These are phyloP conservation scores for Brassica carinata DNA, from an alignment of 345 rosid species.

Conservation along the genomic window DNA sequence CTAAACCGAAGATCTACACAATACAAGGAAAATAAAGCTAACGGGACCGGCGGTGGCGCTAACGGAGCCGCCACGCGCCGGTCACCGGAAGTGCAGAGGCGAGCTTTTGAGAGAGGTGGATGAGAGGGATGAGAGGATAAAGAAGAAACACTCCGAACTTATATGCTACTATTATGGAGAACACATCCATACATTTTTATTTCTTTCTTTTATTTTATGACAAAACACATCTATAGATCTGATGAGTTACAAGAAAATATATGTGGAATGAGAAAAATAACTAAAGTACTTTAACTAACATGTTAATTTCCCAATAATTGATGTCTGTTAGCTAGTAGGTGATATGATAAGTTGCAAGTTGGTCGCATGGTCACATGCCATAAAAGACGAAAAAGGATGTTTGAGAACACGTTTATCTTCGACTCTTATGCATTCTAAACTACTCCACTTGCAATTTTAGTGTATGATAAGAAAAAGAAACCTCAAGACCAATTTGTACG, in stretches of 20 bases:
- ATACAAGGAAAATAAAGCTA: too few relatives aligned
- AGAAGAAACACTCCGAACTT: too few relatives aligned
- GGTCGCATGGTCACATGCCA: constrained; percentile 31
- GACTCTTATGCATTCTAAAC: constrained; percentile 7
- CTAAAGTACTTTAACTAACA: neutral
- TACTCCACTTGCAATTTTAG: constrained; percentile 6
- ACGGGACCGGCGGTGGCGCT: too few relatives aligned
- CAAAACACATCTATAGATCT: neutral
- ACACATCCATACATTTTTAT: neutral
- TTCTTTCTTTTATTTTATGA: neutral
- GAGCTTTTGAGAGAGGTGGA: too few relatives aligned
- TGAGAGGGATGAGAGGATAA: too few relatives aligned
- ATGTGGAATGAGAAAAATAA: constrained; percentile 7
- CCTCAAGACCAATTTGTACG: too few relatives aligned
- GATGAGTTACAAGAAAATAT: neutral
- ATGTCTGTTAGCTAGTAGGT: constrained; percentile 6
- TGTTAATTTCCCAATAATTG: neutral
- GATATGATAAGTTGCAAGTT: constrained; percentile 30
- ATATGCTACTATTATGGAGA: too few relatives aligned
- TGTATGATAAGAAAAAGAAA: too few relatives aligned
- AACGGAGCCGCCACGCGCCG: too few relatives aligned
- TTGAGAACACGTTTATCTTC: constrained; percentile 36
- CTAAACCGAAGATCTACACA: too few relatives aligned
- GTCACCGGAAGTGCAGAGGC: too few relatives aligned
- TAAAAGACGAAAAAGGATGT: constrained; percentile 21